Conservation (phyloP, 345 rosid species). For the Turnera subulata region DNA sequence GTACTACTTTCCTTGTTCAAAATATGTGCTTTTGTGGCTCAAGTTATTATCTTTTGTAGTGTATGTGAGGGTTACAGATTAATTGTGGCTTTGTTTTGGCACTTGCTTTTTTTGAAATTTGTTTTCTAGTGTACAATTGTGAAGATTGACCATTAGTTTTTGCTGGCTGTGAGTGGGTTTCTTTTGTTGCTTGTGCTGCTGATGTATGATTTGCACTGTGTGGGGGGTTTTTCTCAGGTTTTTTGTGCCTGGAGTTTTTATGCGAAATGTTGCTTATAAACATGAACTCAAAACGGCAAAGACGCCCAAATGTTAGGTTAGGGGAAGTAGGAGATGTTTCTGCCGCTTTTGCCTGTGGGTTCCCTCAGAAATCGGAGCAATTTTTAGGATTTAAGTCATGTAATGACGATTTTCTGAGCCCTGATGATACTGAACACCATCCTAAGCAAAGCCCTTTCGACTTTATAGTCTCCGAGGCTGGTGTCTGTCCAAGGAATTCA, state of each 20-base stretch:
- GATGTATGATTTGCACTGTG: constrained; percentile 10
- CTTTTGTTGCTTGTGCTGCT: neutral
- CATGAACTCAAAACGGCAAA: constrained; percentile 50
- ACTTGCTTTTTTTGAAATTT: too few species aligned
- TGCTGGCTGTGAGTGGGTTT: neutral
- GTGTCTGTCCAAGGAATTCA: constrained; percentile 20
- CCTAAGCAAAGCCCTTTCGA: constrained; percentile 18
- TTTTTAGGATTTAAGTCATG: constrained; percentile 28
- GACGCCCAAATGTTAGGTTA: constrained; percentile 58
- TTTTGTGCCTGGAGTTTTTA: constrained; percentile 11
- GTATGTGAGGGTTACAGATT: neutral
- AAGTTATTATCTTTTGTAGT: neutral
- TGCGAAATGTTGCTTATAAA: constrained; percentile 40
- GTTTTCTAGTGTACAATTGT: neutral
- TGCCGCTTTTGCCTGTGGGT: constrained; percentile 53
- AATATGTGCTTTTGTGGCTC: neutral
- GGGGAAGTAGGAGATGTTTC: constrained; percentile 56
- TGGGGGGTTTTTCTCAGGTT: constrained; percentile 20
- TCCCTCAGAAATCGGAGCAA: constrained; percentile 25
- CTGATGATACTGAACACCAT: constrained; percentile 12
- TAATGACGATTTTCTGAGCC: constrained; percentile 23
- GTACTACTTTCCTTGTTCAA: too few species aligned
- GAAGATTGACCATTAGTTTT: neutral
- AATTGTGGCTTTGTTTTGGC: neutral
- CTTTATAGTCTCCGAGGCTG: constrained; percentile 16